Base-by-base conservation (phyloP, 768 basidiomycete genomes). In the Bullera alba region DNA sequence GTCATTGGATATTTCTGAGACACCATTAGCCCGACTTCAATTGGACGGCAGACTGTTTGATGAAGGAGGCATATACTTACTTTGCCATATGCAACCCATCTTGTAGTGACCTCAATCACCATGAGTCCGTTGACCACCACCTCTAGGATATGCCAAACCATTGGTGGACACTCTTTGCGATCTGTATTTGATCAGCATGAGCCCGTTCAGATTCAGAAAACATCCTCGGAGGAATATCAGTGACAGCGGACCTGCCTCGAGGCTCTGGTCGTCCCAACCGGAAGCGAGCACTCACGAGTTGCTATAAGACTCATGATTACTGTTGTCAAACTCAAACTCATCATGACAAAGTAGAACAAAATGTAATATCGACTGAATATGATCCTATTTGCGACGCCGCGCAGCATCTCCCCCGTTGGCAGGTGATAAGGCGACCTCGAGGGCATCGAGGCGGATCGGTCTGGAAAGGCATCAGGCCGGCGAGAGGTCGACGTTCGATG, bases 31-130 rank as follows among this genome's bases (percentile, higher is more conserved):
- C 17, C 16, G 19, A 17, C 46, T 60, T 52, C 17, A 58, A 58
- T 50, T 68, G 63, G 58, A 49, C 57, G 42, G 51, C 50, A 17
- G 45, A 50, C 14, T 38, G 19, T 25, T 21, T 12, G 23, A 17
- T 34, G 10, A 34, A 34, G 32, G 10, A 34, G 32, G 32, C 8
- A 34, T 34, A 8, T 34, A 77, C 87, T 65, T 63, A 97, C 93
- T 73, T 81, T 80, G 54, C 93, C 93, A 64, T 95, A 86, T 1
- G 95, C 95, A 51, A 96, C 77, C 69, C 96, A 85, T 34, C 95
- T 82, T 52, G 93, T 86, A 1, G 78, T 79, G 16, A 99, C 95
- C 76, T 99, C 95, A 22, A 85, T 70, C 53, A 97, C 96, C 92
- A 96, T 93, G 8, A 87, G 78, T 0, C 79, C 78, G 44, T 73